Evolutionary conservation across 805 yeast species (phyloP).

Genomic region (Komagataella pastoris): DNA sequence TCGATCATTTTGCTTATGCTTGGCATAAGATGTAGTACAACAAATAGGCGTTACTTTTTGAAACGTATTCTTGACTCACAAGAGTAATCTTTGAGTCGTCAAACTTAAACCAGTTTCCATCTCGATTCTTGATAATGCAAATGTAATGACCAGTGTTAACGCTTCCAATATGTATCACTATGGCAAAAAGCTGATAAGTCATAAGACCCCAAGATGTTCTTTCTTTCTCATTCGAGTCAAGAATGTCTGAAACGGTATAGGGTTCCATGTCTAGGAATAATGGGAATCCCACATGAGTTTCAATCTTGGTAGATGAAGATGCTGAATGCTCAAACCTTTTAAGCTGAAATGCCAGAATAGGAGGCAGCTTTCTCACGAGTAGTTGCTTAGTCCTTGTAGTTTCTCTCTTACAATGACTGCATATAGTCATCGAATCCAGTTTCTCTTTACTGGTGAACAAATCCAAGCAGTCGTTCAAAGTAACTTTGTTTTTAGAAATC

Average conservation of each 20-base stretch:
- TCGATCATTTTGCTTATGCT: background rate
- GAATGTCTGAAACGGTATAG: constrained; percentile 22
- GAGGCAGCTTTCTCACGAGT: constrained; percentile 55
- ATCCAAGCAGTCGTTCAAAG: constrained; percentile 52
- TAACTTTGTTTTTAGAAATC: constrained; percentile 9
- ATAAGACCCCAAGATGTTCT: constrained; percentile 10
- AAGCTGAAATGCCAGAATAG: constrained; percentile 71
- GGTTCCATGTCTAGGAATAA: constrained; percentile 56
- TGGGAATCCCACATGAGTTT: constrained; percentile 63
- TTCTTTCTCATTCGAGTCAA: constrained; percentile 6
- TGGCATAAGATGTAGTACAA: constrained; percentile 52
- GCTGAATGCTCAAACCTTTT: constrained; percentile 62
- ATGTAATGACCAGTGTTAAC: constrained; percentile 95
- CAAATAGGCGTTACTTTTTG: constrained; percentile 65
- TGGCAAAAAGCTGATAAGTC: constrained; percentile 75
- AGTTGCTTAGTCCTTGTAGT: constrained; percentile 66
- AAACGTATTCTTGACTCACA: constrained; percentile 51
- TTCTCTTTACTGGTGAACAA: constrained; percentile 70
- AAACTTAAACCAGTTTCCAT: constrained; percentile 78
- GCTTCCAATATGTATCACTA: constrained; percentile 83
- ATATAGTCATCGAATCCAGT: constrained; percentile 61
- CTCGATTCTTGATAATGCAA: constrained; percentile 58
- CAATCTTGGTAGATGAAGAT: constrained; percentile 52
- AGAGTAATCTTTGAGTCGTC: constrained; percentile 78
- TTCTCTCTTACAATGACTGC: constrained; percentile 48